Evolutionary conservation across 2,329 filamentous ascomycete genomes (phyloP).

Genomic region (Colletotrichum falcatum): DNA sequence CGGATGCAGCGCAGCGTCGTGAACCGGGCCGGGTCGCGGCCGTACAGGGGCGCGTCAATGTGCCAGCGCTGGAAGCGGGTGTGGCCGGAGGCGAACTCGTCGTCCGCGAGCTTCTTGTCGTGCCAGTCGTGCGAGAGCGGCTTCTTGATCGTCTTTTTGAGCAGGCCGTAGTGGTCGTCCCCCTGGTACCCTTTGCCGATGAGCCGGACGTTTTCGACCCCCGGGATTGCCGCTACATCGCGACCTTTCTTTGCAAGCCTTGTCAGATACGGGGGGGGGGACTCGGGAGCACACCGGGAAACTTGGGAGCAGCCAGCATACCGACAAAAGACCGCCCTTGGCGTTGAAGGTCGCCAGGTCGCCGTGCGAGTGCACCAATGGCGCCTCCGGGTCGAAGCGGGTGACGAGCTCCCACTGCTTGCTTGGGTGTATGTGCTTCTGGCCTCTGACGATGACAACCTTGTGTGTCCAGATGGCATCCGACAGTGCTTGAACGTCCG

Average conservation of each 20-base stretch:
- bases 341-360: slow-evolving; percentile 55
- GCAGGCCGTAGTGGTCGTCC: slow-evolving; percentile 57
- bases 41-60: slow-evolving; percentile 60
- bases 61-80: slow-evolving; percentile 62
- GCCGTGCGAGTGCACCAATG: slow-evolving; percentile 56
- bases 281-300: too few species aligned
- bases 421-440: slow-evolving; percentile 53
- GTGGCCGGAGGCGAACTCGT: slow-evolving; percentile 54
- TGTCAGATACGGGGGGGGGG: neutral
- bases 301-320: too few species aligned
- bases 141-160: slow-evolving; percentile 49
- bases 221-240: slow-evolving; percentile 53
- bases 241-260: slow-evolving; percentile 41
- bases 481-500: slow-evolving; percentile 51
- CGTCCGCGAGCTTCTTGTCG: slow-evolving; percentile 46
- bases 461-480: slow-evolving; percentile 59
- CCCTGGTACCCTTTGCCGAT: slow-evolving; percentile 61
- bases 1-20: slow-evolving; percentile 56
- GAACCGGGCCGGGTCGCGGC: slow-evolving; percentile 55
- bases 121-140: slow-evolving; percentile 54
- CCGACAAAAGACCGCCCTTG: slow-evolving; percentile 54
- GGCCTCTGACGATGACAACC: slow-evolving; percentile 56
- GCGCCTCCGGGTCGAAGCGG: slow-evolving; percentile 56
- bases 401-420: slow-evolving; percentile 60
- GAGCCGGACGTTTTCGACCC: slow-evolving; percentile 57